Base-by-base conservation (phyloP, 148 eudicot genomes). In the Silene uniflora region DNA sequence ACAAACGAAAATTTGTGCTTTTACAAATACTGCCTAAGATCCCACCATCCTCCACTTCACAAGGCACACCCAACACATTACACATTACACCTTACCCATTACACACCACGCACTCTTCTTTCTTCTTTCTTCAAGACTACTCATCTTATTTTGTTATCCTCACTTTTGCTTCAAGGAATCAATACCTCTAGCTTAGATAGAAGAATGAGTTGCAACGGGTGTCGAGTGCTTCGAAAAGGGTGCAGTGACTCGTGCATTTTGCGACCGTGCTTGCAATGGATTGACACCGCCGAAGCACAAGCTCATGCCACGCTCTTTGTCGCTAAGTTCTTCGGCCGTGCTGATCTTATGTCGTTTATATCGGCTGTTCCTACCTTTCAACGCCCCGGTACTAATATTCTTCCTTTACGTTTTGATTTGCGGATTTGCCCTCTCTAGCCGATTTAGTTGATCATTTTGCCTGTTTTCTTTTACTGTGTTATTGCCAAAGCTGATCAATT, bases 161-260 rank as follows among this genome's bases (percentile, higher is more conserved):
- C 46, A 72, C 16, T 29, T 21, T 44, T 44, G 59, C 62, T n/a
- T 24, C 21, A 59, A 25, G n/a, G 18, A n/a, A 32, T 29, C 24
- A 59, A 42, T 17, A 60, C 8, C 21, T 16, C n/a, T 0, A 44
- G 21, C 0, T 2, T 3, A 35, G 42, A 32, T 3, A 35, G 42
- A 32, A 19, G 56, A n/a, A 89, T 89, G 93, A 89, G 93, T 80
- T 89, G 93, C 89, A 86, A 85, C 69, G 93, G 91, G n/a, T 89
- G 93, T 74, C 69, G 89, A 52, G 86, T 83, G 3, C 55, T 89
- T 42, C 64, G 89, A 39, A 86, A 82, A 76, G 86, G 93, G 13
- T 89, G 91, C 86, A 73, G 85, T 61, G 87, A 87, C 4, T 21
- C 72, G 2, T 89, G 93, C 81, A 81, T 83, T 75, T 59, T 89